These are phyloP conservation scores for Madurella fahalii DNA, from an alignment of 2,329 filamentous ascomycete species.

Conservation along the genomic window DNA sequence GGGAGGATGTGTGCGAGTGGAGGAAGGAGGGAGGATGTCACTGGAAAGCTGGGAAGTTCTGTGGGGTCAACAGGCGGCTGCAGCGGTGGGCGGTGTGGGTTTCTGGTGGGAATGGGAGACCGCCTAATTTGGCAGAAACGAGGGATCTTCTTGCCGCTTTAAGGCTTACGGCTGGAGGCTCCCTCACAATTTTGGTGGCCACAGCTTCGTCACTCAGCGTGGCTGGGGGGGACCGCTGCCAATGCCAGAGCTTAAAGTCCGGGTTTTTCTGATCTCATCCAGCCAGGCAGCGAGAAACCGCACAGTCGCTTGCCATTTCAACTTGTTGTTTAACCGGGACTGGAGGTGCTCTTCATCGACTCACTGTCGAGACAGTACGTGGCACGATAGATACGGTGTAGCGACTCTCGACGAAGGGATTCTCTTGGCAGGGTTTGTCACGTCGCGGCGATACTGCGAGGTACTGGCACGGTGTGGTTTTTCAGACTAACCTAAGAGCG, in stretches of 20 bases:
- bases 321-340: no score
- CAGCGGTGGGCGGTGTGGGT: constrained; percentile 22
- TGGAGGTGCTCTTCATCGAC: neutral
- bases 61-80: constrained; percentile 18
- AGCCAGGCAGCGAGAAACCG: constrained; percentile 7
- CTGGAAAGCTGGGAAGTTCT: constrained; percentile 16
- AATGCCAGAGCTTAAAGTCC: neutral
- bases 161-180: constrained; percentile 15
- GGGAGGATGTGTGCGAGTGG: constrained; percentile 25
- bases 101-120: constrained; percentile 24
- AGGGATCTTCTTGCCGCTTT: constrained; percentile 26
- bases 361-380: constrained; percentile 14
- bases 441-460: constrained; percentile 5
- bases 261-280: neutral
- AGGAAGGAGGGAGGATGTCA: constrained; percentile 26
- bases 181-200: constrained; percentile 12
- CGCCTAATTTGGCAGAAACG: constrained; percentile 28
- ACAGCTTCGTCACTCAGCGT: constrained; percentile 21
- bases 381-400: constrained; percentile 14
- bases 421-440: constrained; percentile 17
- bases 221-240: constrained; percentile 17
- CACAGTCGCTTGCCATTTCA: neutral
- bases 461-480: constrained; percentile 8
- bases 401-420: constrained; percentile 3
- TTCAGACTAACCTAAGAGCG: neutral